These are phyloP conservation scores for Cercophora scortea DNA, from an alignment of 495 filamentous ascomycete genomes.

Conservation along the genomic window DNA sequence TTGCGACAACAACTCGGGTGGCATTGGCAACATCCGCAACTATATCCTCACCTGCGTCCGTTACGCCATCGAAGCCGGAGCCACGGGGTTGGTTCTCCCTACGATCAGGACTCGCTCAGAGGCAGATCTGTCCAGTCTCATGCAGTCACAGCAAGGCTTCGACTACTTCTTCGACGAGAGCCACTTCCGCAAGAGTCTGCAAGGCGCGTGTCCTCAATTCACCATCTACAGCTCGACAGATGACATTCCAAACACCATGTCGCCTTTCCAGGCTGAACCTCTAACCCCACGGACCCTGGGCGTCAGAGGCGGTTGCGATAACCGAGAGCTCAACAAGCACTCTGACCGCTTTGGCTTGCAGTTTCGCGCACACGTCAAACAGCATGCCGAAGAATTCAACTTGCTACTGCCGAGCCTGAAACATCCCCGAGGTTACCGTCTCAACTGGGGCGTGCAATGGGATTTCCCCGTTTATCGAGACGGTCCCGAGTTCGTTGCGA, in stretches of 20 bases:
- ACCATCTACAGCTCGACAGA: slow-evolving; percentile 25
- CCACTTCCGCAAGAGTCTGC: slow-evolving; percentile 31
- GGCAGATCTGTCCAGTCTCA: slow-evolving; percentile 24
- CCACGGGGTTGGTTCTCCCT: slow-evolving; percentile 36
- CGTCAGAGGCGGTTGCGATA: slow-evolving; percentile 31
- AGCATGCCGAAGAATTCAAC: slow-evolving; percentile 16
- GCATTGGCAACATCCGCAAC: slow-evolving; percentile 46
- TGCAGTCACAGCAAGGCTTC: slow-evolving; percentile 23
- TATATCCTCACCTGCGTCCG: slow-evolving; percentile 44
- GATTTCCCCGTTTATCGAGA: slow-evolving; percentile 38
- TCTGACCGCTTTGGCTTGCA: slow-evolving; percentile 31
- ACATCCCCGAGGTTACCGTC: slow-evolving; percentile 26
- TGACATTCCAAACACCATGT: slow-evolving; percentile 30
- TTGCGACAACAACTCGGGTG: slow-evolving; percentile 46
- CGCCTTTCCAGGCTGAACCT: slow-evolving; percentile 20
- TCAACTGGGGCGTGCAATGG: slow-evolving; percentile 39
- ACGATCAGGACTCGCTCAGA: slow-evolving; percentile 27
- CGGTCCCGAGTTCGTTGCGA: slow-evolving; percentile 33
- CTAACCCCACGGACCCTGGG: slow-evolving; percentile 36
- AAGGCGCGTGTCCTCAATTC: slow-evolving; percentile 31
- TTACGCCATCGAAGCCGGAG: slow-evolving; percentile 43
- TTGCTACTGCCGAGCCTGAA: slow-evolving; percentile 15
- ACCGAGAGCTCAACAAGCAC: slow-evolving; percentile 36
- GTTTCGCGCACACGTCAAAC: slow-evolving; percentile 20
- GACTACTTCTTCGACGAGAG: slow-evolving; percentile 39